Evolutionary conservation across 805 yeast genomes (phyloP), one percentile per base, ranked within the genome.

Genomic region (Sugiyamaella mastotermitis): DNA sequence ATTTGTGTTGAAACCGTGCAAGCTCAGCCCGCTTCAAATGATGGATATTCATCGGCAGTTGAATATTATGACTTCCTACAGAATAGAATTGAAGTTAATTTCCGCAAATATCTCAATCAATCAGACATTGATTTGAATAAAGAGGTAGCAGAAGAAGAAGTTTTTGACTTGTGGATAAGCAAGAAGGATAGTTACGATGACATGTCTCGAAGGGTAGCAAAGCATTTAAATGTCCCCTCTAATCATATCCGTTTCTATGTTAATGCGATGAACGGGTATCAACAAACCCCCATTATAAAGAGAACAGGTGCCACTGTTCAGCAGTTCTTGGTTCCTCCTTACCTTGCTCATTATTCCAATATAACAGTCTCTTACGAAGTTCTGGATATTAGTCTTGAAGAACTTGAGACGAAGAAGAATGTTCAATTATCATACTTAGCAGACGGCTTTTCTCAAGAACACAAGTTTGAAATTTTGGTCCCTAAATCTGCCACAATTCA

Each of bases 391-490:
- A 76, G 88, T 1, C 64, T 90, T 38, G 70, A 66, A 24, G 94
- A 86, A 45, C 72, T 81, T 51, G 98, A 92, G 58, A 77, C 72
- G 45, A 72, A 85, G 78, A 74, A 75, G 42, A 60, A 76, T 3
- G 61, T 88, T 29, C 75, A 69, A 37, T 66, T 90, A 15, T 69
- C 69, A 37, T 86, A 94, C 90, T 64, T 88, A 29, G 74, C 80
- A 1, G 76, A 76, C 31, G 83, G 84, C 8, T 71, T 84, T 32
- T 68, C 83, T 33, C 82, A 80, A 47, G 83, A 69, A 48, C 87
- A 80, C 45, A 66, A 69, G 33, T 73, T 70, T 50, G 94, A 83
- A 28, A 69, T 87, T 37, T 66, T 81, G 41, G 72, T 86, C n/a
- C 78, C 86, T 3, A 74, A 68, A 45, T 65, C 71, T 18, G 80